These are phyloP conservation scores for Opeltia flavorubescens DNA, from an alignment of 495 filamentous ascomycete genomes.

Conservation along the genomic window DNA sequence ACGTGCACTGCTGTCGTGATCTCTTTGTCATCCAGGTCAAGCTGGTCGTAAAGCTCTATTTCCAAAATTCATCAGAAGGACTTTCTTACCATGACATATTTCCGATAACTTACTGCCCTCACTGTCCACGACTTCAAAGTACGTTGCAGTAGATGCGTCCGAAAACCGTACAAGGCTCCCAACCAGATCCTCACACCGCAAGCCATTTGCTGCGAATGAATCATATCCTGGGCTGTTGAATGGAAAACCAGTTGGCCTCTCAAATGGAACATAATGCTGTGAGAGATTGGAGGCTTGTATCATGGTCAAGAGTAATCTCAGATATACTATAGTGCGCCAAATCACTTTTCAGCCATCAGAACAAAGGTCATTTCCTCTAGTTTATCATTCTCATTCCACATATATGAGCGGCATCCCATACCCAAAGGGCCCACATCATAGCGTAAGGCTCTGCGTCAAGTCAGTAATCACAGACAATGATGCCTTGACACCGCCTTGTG, in stretches of 20 bases:
- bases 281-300: background rate
- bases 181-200: background rate
- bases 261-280: background rate
- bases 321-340: background rate
- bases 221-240: slow-evolving; percentile 1
- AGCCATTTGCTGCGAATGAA: background rate
- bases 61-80: background rate
- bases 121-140: background rate
- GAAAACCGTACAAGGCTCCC: background rate
- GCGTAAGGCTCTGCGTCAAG: too few species aligned
- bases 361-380: background rate
- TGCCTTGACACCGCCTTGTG: too few species aligned
- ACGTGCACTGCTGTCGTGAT: background rate
- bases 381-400: too few species aligned
- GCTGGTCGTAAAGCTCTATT: background rate
- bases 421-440: too few species aligned
- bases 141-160: background rate
- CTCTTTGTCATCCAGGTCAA: background rate
- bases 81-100: background rate
- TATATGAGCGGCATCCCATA: too few species aligned
- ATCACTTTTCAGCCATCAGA: background rate
- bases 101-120: background rate
- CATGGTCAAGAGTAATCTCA: background rate
- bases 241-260: background rate
- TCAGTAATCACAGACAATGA: too few species aligned